These are phyloP conservation scores for Microcera coccophila DNA, from an alignment of 2,329 filamentous ascomycete species.

Conservation along the genomic window DNA sequence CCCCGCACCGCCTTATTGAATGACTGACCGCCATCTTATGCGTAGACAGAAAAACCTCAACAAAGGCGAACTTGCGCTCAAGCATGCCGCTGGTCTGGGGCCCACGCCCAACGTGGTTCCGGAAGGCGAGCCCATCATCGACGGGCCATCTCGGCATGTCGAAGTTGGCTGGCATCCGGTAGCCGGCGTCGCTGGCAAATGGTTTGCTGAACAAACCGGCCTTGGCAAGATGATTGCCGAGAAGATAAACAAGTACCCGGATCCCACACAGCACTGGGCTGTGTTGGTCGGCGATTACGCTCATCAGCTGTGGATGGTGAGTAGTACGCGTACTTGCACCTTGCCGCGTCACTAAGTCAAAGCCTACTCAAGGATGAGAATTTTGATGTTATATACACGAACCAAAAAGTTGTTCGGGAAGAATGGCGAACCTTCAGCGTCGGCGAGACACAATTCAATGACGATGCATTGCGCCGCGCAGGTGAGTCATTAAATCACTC, in stretches of 20 bases:
- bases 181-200: conserved; percentile 52
- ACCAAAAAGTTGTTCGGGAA: conserved; percentile 42
- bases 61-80: conserved; percentile 35
- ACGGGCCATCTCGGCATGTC: conserved; percentile 37
- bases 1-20: neutral
- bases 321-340: too few relatives aligned
- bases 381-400: conserved; percentile 55
- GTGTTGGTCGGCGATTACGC: conserved; percentile 53
- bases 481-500: conserved; percentile 31
- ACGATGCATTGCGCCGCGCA: conserved; percentile 48
- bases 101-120: conserved; percentile 32
- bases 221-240: conserved; percentile 55
- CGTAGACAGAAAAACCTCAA: conserved; percentile 30
- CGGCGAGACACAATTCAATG: conserved; percentile 51
- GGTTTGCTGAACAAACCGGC: conserved; percentile 54
- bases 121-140: conserved; percentile 23
- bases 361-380: conserved; percentile 49
- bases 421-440: conserved; percentile 51
- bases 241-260: conserved; percentile 51
- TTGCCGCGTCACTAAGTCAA: too few relatives aligned
- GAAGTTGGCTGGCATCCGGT: conserved; percentile 58
- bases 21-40: neutral
- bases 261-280: conserved; percentile 59
- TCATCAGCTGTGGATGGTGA: conserved; percentile 58
- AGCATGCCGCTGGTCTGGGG: conserved; percentile 34